phyloP scores from a whole-genome alignment of 2,329 filamentous ascomycete species.

The Harringtonia lauricola region DNA sequence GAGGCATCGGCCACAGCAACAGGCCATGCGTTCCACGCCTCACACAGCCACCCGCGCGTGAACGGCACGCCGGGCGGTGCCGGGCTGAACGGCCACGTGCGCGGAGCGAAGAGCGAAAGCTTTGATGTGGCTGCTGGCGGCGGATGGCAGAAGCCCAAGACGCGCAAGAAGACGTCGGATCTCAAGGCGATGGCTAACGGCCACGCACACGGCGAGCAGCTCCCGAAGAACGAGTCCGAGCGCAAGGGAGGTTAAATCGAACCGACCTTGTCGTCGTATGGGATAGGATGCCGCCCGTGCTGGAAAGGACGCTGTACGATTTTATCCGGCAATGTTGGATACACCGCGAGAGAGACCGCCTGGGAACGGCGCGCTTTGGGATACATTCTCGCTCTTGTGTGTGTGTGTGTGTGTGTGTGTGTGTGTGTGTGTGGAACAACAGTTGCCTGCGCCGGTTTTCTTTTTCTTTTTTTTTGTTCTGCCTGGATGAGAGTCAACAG shows the following conservation, averaged over 20 bases:
- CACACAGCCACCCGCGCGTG: slow-evolving; percentile 22
- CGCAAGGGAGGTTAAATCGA: slow-evolving; percentile 49
- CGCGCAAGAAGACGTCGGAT: slow-evolving; percentile 38
- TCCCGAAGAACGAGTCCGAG: slow-evolving; percentile 47
- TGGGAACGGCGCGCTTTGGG: too few species aligned
- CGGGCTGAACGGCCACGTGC: slow-evolving; percentile 35
- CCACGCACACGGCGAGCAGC: slow-evolving; percentile 36
- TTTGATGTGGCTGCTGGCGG: slow-evolving; percentile 18
- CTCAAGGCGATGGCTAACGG: slow-evolving; percentile 33
- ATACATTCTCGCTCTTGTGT: too few species aligned
- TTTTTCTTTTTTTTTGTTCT: too few species aligned
- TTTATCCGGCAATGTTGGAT: too few species aligned
- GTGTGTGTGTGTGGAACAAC: too few species aligned
- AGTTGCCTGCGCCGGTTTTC: too few species aligned
- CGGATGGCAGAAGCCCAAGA: slow-evolving; percentile 50
- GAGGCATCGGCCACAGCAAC: background rate
- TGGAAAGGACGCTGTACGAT: too few species aligned
- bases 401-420: too few species aligned
- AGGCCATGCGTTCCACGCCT: background rate
- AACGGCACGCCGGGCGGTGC: slow-evolving; percentile 21
- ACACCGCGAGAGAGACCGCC: too few species aligned
- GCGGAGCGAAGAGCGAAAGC: slow-evolving; percentile 42
- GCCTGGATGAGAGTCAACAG: too few species aligned
- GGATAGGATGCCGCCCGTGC: too few species aligned
- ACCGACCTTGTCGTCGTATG: background rate